These are phyloP conservation scores for Paramecium sexaurelia DNA, from an alignment of 73 alveolate genomes.

Conservation along the genomic window DNA sequence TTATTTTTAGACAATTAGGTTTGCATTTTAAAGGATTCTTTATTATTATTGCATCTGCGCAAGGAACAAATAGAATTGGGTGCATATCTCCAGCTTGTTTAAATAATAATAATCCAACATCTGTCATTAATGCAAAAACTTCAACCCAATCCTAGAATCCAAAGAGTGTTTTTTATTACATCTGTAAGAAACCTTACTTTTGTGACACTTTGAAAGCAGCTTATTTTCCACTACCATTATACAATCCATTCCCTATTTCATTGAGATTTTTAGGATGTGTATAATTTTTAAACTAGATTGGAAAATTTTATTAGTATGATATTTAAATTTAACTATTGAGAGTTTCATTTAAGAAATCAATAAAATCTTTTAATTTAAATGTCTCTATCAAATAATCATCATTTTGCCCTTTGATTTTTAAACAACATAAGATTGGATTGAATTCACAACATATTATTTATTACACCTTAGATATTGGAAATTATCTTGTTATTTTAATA, in stretches of 20 bases:
- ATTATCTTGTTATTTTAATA: slow-evolving; percentile 15
- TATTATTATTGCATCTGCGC: slow-evolving; percentile 30
- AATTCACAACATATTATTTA: slow-evolving; percentile 26
- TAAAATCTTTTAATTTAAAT: not conserved
- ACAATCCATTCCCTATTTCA: not conserved
- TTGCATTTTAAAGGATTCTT: not conserved
- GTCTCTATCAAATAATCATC: slow-evolving; percentile 48
- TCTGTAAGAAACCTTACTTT: not conserved
- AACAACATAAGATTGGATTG: not conserved
- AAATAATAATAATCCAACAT: slow-evolving; percentile 10
- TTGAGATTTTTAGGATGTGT: not conserved
- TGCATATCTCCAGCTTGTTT: not conserved
- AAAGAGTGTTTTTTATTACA: slow-evolving; percentile 17
- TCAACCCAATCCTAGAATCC: slow-evolving; percentile 9
- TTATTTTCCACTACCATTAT: slow-evolving; percentile 21
- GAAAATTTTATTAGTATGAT: not conserved
- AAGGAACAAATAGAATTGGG: slow-evolving; percentile 18
- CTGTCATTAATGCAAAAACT: slow-evolving; percentile 26
- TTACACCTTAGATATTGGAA: not conserved
- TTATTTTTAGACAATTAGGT: not conserved
- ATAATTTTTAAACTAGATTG: not conserved
- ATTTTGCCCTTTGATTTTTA: not conserved
- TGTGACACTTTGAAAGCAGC: slow-evolving; percentile 9
- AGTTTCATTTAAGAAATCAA: not conserved
- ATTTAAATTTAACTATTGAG: not conserved